A percentile compares a stretch with the other conserved stretches of the same genome.
Conservation (phyloP, 2,329 filamentous ascomycete genomes). For the Colletotrichum falcatum region DNA sequence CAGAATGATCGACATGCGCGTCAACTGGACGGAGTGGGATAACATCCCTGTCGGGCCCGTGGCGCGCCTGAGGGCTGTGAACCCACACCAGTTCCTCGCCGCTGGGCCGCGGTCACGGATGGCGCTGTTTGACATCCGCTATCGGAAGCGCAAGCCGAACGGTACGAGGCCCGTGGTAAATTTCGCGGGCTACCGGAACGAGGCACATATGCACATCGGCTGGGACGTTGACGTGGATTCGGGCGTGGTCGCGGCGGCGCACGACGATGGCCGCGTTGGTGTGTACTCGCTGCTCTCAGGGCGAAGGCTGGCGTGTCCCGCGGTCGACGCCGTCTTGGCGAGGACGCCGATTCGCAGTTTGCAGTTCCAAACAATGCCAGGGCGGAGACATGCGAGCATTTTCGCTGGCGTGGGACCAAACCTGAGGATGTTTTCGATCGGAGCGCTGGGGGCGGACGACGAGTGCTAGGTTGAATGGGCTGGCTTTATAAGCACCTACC, state of each 20-base stretch:
- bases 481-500: not conserved
- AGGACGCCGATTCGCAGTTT: constrained; percentile 55
- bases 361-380: constrained; percentile 59
- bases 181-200: constrained; percentile 65
- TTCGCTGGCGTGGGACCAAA: constrained; percentile 56
- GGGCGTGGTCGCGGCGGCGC: constrained; percentile 65
- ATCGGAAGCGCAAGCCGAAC: constrained; percentile 43
- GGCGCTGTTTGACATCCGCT: constrained; percentile 69
- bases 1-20: constrained; percentile 59
- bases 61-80: constrained; percentile 63
- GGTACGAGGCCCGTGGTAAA: constrained; percentile 55
- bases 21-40: constrained; percentile 49
- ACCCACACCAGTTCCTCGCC: constrained; percentile 63
- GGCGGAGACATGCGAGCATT: constrained; percentile 59
- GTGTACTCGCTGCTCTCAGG: constrained; percentile 65
- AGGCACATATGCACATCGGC: constrained; percentile 60
- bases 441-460: constrained; percentile 48
- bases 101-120: constrained; percentile 63
- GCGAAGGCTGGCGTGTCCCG: constrained; percentile 48
- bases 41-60: constrained; percentile 56
- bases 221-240: constrained; percentile 62
- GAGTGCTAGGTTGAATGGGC: constrained; percentile 43
- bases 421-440: constrained; percentile 61
- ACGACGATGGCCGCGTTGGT: constrained; percentile 60
- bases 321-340: constrained; percentile 43